A percentile compares a stretch with the other conserved stretches of the same genome.
Conservation (phyloP, 2,329 filamentous ascomycete genomes). For the Colletotrichum caudatum region DNA sequence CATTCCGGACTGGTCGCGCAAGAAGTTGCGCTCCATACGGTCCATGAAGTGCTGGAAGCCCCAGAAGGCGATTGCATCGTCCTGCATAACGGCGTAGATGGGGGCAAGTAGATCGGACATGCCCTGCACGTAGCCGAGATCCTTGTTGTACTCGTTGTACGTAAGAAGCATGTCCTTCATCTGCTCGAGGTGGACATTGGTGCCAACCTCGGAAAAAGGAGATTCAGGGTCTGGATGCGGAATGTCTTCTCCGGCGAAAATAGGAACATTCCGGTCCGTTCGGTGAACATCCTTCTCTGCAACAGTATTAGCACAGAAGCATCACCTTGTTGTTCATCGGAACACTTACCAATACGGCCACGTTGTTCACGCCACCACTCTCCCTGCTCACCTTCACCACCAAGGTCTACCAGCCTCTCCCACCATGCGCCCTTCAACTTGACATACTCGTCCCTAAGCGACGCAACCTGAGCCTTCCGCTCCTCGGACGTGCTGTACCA, state of each 20-base stretch:
- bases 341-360: slow-evolving; percentile 84
- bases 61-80: slow-evolving; percentile 98
- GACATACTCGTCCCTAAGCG: slow-evolving; percentile 91
- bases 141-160: slow-evolving; percentile 97
- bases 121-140: slow-evolving; percentile 96
- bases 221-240: slow-evolving; percentile 97
- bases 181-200: slow-evolving; percentile 97
- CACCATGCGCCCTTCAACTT: slow-evolving; percentile 96
- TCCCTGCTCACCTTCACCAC: slow-evolving; percentile 81
- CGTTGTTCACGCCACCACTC: slow-evolving; percentile 99
- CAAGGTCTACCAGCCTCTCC: slow-evolving; percentile 88
- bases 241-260: slow-evolving; percentile 96
- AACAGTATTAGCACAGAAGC: slow-evolving; percentile 47
- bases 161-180: slow-evolving; percentile 99
- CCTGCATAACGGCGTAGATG: slow-evolving; percentile 96
- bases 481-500: slow-evolving; percentile 94
- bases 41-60: slow-evolving; percentile 97
- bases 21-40: slow-evolving; percentile 96
- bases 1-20: slow-evolving; percentile 97
- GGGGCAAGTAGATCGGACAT: slow-evolving; percentile 98
- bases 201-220: slow-evolving; percentile 91
- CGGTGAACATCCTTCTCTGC: slow-evolving; percentile 98
- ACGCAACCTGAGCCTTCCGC: slow-evolving; percentile 84
- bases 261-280: slow-evolving; percentile 93
- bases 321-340: slow-evolving; percentile 23